These are phyloP conservation scores for Chlamydomonas applanata DNA, from an alignment of 139 green algal species.

Conservation along the genomic window DNA sequence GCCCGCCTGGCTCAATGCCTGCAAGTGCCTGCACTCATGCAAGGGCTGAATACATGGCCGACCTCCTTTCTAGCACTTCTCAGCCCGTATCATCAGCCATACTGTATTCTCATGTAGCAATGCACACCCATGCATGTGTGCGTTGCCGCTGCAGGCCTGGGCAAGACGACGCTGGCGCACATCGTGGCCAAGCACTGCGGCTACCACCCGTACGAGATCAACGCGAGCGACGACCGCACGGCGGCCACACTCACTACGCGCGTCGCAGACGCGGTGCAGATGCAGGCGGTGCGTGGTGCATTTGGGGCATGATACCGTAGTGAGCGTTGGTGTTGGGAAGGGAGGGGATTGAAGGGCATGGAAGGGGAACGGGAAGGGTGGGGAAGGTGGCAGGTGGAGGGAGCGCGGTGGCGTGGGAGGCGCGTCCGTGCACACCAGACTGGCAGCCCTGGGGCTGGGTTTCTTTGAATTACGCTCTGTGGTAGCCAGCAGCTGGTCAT, in stretches of 20 bases:
- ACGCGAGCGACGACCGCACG: constrained; percentile 90
- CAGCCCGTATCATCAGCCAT: no score
- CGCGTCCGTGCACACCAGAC: no score
- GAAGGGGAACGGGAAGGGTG: no score
- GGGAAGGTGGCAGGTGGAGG: no score
- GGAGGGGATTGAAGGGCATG: no score
- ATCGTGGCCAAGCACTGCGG: constrained; percentile 90
- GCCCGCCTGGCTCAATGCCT: not conserved
- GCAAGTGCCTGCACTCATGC: not conserved
- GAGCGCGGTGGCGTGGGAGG: no score
- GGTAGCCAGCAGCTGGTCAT: no score
- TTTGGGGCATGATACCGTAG: not conserved
- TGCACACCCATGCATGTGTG: not conserved
- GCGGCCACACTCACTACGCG: constrained; percentile 54
- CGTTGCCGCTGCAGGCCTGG: constrained; percentile 71
- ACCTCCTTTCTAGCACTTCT: no score
- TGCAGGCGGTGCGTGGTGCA: constrained; percentile 28
- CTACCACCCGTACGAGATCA: constrained; percentile 93
- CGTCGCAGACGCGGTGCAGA: constrained; percentile 82
- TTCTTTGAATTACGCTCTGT: no score
- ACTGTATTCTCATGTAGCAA: no score
- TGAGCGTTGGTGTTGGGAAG: no score
- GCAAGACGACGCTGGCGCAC: constrained; percentile 97
- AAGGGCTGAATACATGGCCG: not conserved
- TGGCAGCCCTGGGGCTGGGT: no score